Base-by-base conservation (phyloP, 1,284 basidiomycete species). In the Ganoderma resinaceum region DNA sequence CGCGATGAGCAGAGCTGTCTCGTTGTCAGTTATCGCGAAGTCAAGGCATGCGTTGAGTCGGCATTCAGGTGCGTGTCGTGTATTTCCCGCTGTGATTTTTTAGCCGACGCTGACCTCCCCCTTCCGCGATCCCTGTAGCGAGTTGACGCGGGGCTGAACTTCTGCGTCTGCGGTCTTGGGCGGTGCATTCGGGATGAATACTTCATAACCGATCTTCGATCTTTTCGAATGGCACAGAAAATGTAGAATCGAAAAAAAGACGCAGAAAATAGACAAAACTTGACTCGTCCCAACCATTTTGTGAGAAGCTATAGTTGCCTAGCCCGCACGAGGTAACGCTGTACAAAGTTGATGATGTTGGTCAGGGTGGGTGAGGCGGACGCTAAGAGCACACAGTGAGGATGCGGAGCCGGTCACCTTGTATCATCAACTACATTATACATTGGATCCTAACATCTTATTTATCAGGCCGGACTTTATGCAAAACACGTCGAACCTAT, bases 1-100 rank as follows among this genome's bases (percentile, higher is more conserved):
- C 86, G 97, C 74, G 95, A 99, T 82, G 95, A 98, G 78, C 96
- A 98, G 82, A 97, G 93, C 78, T 99, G 97, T 80, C 85, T 99
- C 26, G 95, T 99, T 20, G 97, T 99, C 53, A 95, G 91, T 78
- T 99, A 98, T 81, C 92, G 94, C 75, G 97, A 99, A 72, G 87
- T 98, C 80, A 96, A 94, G 82, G 81, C 88, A 11, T 96, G 94
- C 78, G 87, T 97, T 65, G 92, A 96, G 69, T 87, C 89, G 14
- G 93, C 95, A 1, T 97, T 95, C 69, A 79, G 80, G 88, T 89
- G 62, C 33, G 85, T 82, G 18, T 26, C 18, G 0, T 26, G n/a
- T 59, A 6, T 31, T 66, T 40, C 43, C 20, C 59, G 65, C 23
- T 52, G 31, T 12, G 26, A 11, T 20, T 11, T 35, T 16, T 7